Conservation (phyloP, 495 filamentous ascomycete genomes). For the Penicillium maclennaniae region DNA sequence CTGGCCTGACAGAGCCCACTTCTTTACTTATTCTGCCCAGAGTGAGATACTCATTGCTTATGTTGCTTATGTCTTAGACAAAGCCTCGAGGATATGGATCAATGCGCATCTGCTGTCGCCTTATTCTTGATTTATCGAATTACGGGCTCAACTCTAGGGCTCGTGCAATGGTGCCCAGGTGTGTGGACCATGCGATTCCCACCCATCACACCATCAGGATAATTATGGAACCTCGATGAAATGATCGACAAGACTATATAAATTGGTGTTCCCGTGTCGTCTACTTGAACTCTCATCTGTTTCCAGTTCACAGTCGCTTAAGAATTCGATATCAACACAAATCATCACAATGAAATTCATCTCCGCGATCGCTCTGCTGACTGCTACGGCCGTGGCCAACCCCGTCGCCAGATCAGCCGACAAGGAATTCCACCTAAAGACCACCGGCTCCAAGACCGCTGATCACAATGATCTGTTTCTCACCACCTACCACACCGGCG, state of each 20-base stretch:
- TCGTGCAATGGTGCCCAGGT: neutral
- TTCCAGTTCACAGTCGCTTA: neutral
- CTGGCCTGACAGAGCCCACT: neutral
- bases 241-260: neutral
- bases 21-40: neutral
- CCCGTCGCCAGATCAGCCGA: slow-evolving; percentile 17
- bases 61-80: slow-evolving; percentile 3
- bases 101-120: neutral
- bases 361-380: slow-evolving; percentile 27
- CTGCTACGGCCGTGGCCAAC: slow-evolving; percentile 24
- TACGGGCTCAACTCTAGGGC: neutral
- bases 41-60: neutral
- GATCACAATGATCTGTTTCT: slow-evolving; percentile 44
- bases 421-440: slow-evolving; percentile 44
- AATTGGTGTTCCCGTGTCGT: neutral
- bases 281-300: neutral
- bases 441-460: slow-evolving; percentile 26
- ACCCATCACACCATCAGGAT: neutral
- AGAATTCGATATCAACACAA: neutral
- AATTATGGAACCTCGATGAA: neutral
- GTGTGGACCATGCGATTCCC: neutral
- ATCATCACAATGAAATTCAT: slow-evolving; percentile 33
- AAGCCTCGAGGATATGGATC: neutral
- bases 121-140: neutral
- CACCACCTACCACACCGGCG: slow-evolving; percentile 47